A percentile compares a stretch with the other conserved stretches of the same genome.
Conservation (phyloP, 768 basidiomycete species). For the Termitomyces eurrhizus region DNA sequence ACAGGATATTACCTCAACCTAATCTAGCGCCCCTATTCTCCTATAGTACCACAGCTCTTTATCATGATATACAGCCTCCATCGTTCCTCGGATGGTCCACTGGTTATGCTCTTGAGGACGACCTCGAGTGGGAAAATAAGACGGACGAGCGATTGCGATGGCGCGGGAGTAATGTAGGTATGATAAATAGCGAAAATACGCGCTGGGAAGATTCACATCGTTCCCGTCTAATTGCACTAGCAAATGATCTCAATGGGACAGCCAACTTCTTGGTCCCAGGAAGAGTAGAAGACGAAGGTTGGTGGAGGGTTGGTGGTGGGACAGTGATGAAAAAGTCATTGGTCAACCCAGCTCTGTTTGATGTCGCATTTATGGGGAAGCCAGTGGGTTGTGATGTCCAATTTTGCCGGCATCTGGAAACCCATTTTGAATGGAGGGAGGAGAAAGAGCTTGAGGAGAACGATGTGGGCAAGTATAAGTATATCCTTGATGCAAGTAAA, state of each 20-base stretch:
- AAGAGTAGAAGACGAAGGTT: slow-evolving; percentile 11
- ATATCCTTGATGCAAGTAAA: slow-evolving; percentile 46
- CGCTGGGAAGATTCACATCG: slow-evolving; percentile 48
- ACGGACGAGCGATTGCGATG: slow-evolving; percentile 53
- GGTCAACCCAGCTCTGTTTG: slow-evolving; percentile 48
- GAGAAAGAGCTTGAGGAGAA: slow-evolving; percentile 27
- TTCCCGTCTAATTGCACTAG: slow-evolving; percentile 34
- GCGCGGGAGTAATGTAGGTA: slow-evolving; percentile 72
- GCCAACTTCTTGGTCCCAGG: slow-evolving; percentile 30
- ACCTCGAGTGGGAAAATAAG: slow-evolving; percentile 62
- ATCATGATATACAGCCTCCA: slow-evolving; percentile 42
- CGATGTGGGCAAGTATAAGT: slow-evolving; percentile 53
- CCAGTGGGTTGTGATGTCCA: slow-evolving; percentile 36
- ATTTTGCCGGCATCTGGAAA: slow-evolving; percentile 39
- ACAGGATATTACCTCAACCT: slow-evolving; percentile 31
- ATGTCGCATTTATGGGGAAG: slow-evolving; percentile 48
- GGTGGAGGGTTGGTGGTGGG: slow-evolving; percentile 29
- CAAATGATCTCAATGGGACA: slow-evolving; percentile 30
- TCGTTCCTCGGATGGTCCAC: slow-evolving; percentile 36
- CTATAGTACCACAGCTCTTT: slow-evolving; percentile 26
- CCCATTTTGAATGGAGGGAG: slow-evolving; percentile 44
- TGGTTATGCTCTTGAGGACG: slow-evolving; percentile 33
- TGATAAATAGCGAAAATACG: slow-evolving; percentile 28
- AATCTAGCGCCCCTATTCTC: slow-evolving; percentile 41
- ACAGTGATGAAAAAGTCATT: slow-evolving; percentile 25